Base-by-base conservation (phyloP, 106 monocot genomes). In the Alisma plantagoaquatica region DNA sequence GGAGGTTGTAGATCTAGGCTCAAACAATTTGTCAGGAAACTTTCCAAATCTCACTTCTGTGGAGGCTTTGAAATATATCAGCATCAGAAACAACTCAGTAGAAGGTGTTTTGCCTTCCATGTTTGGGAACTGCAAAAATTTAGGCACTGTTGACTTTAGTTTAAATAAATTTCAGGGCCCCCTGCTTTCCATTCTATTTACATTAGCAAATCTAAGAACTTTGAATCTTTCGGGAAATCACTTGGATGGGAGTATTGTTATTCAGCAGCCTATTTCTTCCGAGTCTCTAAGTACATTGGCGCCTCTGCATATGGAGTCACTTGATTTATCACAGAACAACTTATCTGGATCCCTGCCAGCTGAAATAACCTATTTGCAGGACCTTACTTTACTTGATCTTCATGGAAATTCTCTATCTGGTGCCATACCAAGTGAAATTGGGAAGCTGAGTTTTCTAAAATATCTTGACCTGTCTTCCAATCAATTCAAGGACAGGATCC, bases 161-260 rank as follows among this genome's bases (percentile, higher is more conserved):
- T 2, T 32, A 4, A 69, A 60, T 48, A 60, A 60, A 7, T 25
- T 69, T 10, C 31, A 43, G 2, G 68, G 68, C 1, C 17, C 49
- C 21, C 60, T 60, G 27, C 32, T 22, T 10, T 56, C 44, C 3
- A 31, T 23, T 31, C 43, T 69, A 32, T 82, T 89, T 19, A 33
- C 63, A 48, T 98, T 76, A 29, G 64, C 55, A 57, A 69, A 73
- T 17, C 55, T 98, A 51, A 81, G 48, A 45, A 55, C 20, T 29
- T 69, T 98, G 68, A 82, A 98, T 68, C 78, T 98, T 24, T 89
- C 81, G 2, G 73, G 66, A 46, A 98, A 98, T 53, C 27, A 61
- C 24, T 79, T 98, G 35, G 62, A 53, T 28, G 96, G 89, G 41
- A 45, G 48, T 22, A 75, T 98, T 26, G 78, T 81, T 24, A 35